Evolutionary conservation across 2,329 filamentous ascomycete species (phyloP), one percentile per base, ranked within the genome.

Genomic region (Alternaria triticimaculans): DNA sequence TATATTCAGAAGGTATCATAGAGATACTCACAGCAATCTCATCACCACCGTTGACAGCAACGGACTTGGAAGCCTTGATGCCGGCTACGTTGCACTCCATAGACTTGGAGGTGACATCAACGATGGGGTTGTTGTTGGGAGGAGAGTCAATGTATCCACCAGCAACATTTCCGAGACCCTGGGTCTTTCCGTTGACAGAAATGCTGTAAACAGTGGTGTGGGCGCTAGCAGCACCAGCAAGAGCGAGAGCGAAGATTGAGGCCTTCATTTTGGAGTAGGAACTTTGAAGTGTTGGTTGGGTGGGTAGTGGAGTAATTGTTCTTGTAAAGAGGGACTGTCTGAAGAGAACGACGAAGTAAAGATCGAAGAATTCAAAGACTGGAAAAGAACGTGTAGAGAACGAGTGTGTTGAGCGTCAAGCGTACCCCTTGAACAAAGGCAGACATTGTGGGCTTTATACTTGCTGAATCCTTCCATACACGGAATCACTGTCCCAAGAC

Each of bases 121-220:
- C 70, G 60, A 80, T 60, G 45, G 78, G 78, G 64, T 62, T 67
- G 75, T 81, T 81, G 74, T 75, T 77, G 44, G 78, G 75, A 23
- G 77, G 81, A 70, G 82, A 82, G 65, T 85, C 83, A 69, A 86
- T 82, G 78, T 86, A 86, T 49, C 81, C 82, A 74, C 78, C 62
- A 76, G 71, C 69, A 7, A 55, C 59, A 80, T 79, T 66, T 44
- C 77, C 77, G 53, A 72, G 63, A 48, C 77, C 76, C 51, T 78
- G 75, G 62, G 76, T 72, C 49, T 73, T 72, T 65, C 71, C 84
- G 72, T 85, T 84, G 74, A 84, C 80, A 54, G 80, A 77, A 43
- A 78, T 69, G 62, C 71, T 73, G 66, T 70, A 75, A 50, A 80
- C 76, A 46, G 78, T 80, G 57, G 74, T 69, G 67, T 81, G 78